Evolutionary conservation across 2,329 filamentous ascomycete species (phyloP).

Genomic region (Pestalotiopsis fici): DNA sequence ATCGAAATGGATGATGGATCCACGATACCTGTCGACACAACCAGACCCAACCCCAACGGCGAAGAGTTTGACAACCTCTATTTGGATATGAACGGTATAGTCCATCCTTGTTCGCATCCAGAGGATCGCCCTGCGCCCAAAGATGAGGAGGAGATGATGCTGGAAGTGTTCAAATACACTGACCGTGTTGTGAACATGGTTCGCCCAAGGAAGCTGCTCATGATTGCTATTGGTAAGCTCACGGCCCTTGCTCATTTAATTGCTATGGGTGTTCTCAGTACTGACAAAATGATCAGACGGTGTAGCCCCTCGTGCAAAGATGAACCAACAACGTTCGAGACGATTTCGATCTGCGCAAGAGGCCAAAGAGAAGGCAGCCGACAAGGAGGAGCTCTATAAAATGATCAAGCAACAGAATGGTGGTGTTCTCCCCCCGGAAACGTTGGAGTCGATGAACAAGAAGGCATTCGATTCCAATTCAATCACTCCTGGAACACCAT

Average conservation of each 20-base stretch:
- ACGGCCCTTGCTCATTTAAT: constrained; percentile 13
- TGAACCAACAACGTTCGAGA: constrained; percentile 98
- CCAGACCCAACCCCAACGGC: constrained; percentile 87
- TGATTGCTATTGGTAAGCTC: constrained; percentile 88
- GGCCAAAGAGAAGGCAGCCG: constrained; percentile 88
- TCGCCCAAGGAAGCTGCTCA: constrained; percentile 88
- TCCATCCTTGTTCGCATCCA: constrained; percentile 97
- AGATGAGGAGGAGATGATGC: constrained; percentile 99
- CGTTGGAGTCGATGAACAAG: constrained; percentile 65
- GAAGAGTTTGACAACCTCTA: constrained; percentile 98
- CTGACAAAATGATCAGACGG: constrained; percentile 62
- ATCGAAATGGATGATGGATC: constrained; percentile 79
- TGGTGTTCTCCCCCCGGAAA: constrained; percentile 62
- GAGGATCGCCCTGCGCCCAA: constrained; percentile 89
- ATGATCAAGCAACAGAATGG: constrained; percentile 79
- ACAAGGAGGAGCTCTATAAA: constrained; percentile 86
- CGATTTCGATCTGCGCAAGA: constrained; percentile 94
- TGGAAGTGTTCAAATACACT: constrained; percentile 98
- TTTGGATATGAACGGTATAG: constrained; percentile 99
- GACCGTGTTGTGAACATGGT: constrained; percentile 99
- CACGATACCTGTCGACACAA: constrained; percentile 81
- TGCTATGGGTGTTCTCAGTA: constrained; percentile 6
- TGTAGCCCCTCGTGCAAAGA: constrained; percentile 95
- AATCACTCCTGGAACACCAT: constrained; percentile 95
- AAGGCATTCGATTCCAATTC: constrained; percentile 89